Base-by-base conservation (phyloP, 441 rosid genomes). In the Cnidoscolus chayamansa region DNA sequence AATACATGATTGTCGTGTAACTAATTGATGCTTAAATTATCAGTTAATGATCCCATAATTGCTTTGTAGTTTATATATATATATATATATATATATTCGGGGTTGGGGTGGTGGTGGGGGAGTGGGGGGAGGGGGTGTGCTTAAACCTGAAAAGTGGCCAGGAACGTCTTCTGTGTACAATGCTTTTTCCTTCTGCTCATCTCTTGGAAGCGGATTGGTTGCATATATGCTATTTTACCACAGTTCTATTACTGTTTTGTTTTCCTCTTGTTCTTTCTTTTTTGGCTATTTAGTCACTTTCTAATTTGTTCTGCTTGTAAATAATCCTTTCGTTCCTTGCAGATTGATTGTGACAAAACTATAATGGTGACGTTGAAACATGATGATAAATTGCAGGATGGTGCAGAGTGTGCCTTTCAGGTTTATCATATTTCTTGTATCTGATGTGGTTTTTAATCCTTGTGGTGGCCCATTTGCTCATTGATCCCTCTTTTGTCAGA, bases 331-430 rank as follows among this genome's bases (percentile, higher is more conserved):
- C 50, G 19, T 63, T 10, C 72, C 67, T 7, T 87, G 83, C 98
- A 96, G 98, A 92, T 92, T 82, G 98, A 96, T 78, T 94, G 98
- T 79, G 97, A 94, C 88, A 94, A 96, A 89, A 85, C 97, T 75
- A 76, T 96, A 37, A 79, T 94, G 96, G 98, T 96, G 77, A 88
- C 96, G 30, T 80, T 96, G 80, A 96, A 96, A 83, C 98, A 96
- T 80, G 99, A 96, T 79, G 98, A 96, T 77, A 94, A 94, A 80
- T 80, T 96, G 78, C 98, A 88, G 77, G 99, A 96, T 83, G 98
- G 98, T 60, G 83, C 93, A 11, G 97, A 92, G 82, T 87, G 92
- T 84, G 85, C 92, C 80, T 92, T 96, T 83, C 98, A 96, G 99
- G 98, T 94, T 74, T 45, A 43, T 32, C 30, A 50, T 54, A 48